These are phyloP conservation scores for Pseudogymnoascus sp. DNA, from an alignment of 2,329 filamentous ascomycete genomes.

Conservation along the genomic window DNA sequence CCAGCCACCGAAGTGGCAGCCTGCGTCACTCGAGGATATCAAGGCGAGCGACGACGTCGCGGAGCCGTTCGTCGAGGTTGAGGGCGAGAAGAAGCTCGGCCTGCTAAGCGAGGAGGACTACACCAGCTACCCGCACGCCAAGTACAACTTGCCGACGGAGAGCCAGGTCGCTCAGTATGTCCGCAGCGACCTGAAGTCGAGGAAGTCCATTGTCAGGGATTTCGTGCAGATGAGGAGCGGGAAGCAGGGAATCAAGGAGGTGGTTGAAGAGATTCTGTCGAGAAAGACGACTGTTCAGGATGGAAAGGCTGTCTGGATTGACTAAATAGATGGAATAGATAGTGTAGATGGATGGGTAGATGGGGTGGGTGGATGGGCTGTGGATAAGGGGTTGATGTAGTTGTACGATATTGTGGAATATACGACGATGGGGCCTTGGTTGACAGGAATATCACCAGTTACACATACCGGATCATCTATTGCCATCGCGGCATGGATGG, in stretches of 20 bases:
- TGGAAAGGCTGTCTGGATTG: slow-evolving; percentile 30
- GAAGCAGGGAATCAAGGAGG: slow-evolving; percentile 63
- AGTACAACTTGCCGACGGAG: slow-evolving; percentile 65
- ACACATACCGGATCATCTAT: not conserved
- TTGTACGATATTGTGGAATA: slow-evolving; percentile 9
- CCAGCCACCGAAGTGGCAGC: slow-evolving; percentile 66
- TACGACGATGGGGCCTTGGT: not conserved
- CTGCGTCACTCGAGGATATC: slow-evolving; percentile 64
- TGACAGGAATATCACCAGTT: not conserved
- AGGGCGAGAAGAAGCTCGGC: slow-evolving; percentile 42
- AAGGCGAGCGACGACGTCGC: slow-evolving; percentile 45
- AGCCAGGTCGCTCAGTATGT: slow-evolving; percentile 46
- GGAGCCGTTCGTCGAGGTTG: slow-evolving; percentile 61
- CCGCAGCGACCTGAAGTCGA: slow-evolving; percentile 33
- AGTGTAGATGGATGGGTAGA: not conserved
- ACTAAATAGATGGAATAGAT: not conserved
- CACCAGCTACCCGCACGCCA: slow-evolving; percentile 63
- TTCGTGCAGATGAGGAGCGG: slow-evolving; percentile 53
- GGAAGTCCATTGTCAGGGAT: slow-evolving; percentile 54
- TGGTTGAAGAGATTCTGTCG: slow-evolving; percentile 61
- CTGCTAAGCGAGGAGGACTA: slow-evolving; percentile 61
- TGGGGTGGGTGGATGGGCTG: not conserved
- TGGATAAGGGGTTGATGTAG: not conserved
- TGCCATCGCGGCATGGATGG: not conserved
- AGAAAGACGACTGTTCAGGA: slow-evolving; percentile 52